Evolutionary conservation across 768 basidiomycete species (phyloP).

Genomic region (Xerocomus potaroensis): DNA sequence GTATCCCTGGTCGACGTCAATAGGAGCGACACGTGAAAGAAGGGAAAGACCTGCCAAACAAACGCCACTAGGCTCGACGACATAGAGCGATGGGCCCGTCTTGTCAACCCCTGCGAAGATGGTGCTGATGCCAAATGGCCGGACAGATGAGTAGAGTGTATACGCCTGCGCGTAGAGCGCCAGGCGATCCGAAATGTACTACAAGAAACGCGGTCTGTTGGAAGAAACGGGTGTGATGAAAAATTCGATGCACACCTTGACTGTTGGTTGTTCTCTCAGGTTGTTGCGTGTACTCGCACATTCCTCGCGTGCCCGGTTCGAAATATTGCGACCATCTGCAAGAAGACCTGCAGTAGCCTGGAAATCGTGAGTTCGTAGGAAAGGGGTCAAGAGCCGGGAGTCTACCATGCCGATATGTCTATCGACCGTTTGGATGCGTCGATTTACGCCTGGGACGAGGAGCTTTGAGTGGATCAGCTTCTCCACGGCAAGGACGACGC

Average conservation of each 20-base stretch:
- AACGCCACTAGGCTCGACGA: slow-evolving; percentile 93
- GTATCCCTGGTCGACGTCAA: slow-evolving; percentile 62
- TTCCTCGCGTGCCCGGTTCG: slow-evolving; percentile 82
- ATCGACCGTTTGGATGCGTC: slow-evolving; percentile 91
- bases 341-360: slow-evolving; percentile 92
- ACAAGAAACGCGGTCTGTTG: neutral
- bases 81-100: slow-evolving; percentile 78
- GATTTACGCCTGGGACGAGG: slow-evolving; percentile 87
- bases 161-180: slow-evolving; percentile 92
- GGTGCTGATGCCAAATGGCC: slow-evolving; percentile 94
- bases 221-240: neutral
- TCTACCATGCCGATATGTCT: slow-evolving; percentile 88
- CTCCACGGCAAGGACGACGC: slow-evolving; percentile 95
- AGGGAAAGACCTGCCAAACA: slow-evolving; percentile 59
- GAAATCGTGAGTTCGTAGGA: slow-evolving; percentile 1
- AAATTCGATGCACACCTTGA: slow-evolving; percentile 55
- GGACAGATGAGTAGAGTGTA: slow-evolving; percentile 96
- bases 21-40: neutral
- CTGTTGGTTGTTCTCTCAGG: slow-evolving; percentile 68
- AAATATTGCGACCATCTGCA: slow-evolving; percentile 88
- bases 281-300: slow-evolving; percentile 65
- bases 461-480: slow-evolving; percentile 96
- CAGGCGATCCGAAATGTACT: slow-evolving; percentile 72
- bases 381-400: neutral
- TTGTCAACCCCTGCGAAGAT: slow-evolving; percentile 89